Conservation (phyloP, 345 rosid species). For the Eucalyptus marginata region DNA sequence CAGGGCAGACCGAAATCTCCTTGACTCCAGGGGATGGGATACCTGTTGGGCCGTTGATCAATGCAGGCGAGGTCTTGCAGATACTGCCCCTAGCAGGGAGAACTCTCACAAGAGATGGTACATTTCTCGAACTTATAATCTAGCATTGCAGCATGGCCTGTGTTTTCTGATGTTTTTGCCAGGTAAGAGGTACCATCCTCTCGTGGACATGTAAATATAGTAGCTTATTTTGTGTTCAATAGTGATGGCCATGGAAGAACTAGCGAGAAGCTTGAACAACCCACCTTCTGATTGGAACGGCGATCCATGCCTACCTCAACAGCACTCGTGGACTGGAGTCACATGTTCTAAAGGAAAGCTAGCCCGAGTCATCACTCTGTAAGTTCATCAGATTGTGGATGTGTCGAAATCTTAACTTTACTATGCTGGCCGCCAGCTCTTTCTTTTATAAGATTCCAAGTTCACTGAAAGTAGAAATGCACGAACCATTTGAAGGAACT, state of each 20-base stretch:
- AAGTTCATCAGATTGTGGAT: conserved; percentile 14
- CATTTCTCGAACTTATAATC: neutral
- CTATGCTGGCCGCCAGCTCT: neutral
- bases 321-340: conserved; percentile 86
- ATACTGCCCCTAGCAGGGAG: conserved; percentile 51
- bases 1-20: conserved; percentile 49
- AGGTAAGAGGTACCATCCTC: neutral
- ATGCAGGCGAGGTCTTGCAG: conserved; percentile 78
- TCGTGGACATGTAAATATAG: neutral
- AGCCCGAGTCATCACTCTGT: conserved; percentile 52
- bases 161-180: neutral
- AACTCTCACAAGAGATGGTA: conserved; percentile 70
- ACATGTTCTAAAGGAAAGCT: conserved; percentile 42
- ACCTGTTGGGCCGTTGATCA: conserved; percentile 54
- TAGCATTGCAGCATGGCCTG: neutral
- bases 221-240: neutral
- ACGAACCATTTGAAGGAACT: conserved; percentile 33
- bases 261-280: conserved; percentile 17
- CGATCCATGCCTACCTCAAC: conserved; percentile 80
- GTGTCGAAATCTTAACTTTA: neutral
- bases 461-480: neutral
- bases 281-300: conserved; percentile 81
- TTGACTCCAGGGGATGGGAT: conserved; percentile 32
- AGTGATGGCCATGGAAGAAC: neutral
- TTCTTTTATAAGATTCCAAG: neutral